Base-by-base conservation (phyloP, 257 asterid species). In the Cruciata laevipes region DNA sequence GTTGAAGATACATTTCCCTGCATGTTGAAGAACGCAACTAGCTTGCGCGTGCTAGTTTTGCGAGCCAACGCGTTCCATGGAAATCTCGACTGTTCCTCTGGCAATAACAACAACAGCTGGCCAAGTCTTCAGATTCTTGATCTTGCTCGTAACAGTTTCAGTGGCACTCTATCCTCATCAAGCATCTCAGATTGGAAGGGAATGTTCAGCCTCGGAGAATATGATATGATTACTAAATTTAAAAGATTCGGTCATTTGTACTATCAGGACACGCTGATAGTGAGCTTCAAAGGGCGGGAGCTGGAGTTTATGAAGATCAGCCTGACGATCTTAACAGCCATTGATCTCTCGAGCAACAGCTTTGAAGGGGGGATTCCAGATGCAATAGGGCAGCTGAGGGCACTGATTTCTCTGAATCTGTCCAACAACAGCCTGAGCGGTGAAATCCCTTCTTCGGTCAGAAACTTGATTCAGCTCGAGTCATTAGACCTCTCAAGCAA, bases 71-170 rank as follows among this genome's bases (percentile, higher is more conserved):
- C 25, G 11, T 85, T 89, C 66, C 72, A 82, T 53, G 96, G 96
- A 44, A 70, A 70, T 12, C 47, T 85, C 3, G 20, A 1, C 14
- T 81, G 91, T 47, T 52, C 62, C 1, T 52, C 17, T 4, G 23
- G 51, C 17, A 70, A 70, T 0, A 64, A 69, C 17, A 70, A 70
- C 0, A 64, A 69, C 65, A 78, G 74, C 78, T 88, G 95, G 96
- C 66, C 79, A 5, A 76, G 80, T 71, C 89, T 87, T 67, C 95
- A 86, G 70, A 83, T 90, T 69, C 76, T 88, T 12, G 89, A 88
- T 44, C 23, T 88, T 37, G 77, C 95, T 53, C 78, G 35, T 60
- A 90, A 90, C 53, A 71, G 73, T 9, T 90, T 90, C 72, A 66
- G 24, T 13, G 91, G 95, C 84, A n/a, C 20, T 8, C 73, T 74